Evolutionary conservation across 768 basidiomycete species (phyloP).

Genomic region (Agrocybe pediades): DNA sequence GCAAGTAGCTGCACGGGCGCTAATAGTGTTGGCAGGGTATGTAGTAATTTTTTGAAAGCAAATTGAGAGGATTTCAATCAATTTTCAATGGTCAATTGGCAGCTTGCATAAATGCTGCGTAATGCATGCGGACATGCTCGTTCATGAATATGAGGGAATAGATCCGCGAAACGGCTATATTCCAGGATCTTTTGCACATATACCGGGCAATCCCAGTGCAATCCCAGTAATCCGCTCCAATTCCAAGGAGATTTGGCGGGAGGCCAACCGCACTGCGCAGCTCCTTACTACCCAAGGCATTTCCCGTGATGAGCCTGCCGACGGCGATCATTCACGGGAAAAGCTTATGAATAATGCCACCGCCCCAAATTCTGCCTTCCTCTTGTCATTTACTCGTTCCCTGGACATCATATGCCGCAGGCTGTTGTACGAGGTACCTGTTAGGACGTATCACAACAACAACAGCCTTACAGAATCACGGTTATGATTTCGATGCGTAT

Average conservation of each 20-base stretch:
- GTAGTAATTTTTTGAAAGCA: too few species aligned
- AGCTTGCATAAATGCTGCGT: background rate
- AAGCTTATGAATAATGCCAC: background rate
- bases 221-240: background rate
- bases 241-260: background rate
- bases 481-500: background rate
- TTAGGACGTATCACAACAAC: background rate
- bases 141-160: background rate
- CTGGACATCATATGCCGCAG: background rate
- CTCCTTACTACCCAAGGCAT: too few species aligned
- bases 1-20: background rate
- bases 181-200: too few species aligned
- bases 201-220: too few species aligned
- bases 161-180: background rate
- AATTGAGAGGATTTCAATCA: too few species aligned
- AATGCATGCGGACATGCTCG: background rate
- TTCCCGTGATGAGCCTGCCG: background rate
- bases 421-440: too few species aligned
- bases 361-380: background rate
- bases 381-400: background rate
- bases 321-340: background rate
- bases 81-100: background rate
- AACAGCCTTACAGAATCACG: background rate
- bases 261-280: too few species aligned
- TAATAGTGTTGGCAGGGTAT: background rate